Conservation (phyloP, 2,329 filamentous ascomycete species). For the Colletotrichum filicis region DNA sequence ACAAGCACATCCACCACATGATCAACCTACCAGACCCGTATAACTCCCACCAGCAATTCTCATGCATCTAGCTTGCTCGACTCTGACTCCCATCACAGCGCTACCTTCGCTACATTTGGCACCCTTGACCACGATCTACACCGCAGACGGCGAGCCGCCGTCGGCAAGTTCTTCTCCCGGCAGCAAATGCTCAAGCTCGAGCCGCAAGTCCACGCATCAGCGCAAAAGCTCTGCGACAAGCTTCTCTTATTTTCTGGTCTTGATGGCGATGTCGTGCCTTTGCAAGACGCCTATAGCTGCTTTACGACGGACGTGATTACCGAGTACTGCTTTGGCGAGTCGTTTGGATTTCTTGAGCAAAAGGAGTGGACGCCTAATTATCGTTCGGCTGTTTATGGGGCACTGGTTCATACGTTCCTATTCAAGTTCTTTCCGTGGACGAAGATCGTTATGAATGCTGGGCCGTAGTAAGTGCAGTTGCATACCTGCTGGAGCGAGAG, state of each 20-base stretch:
- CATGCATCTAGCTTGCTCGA: too few relatives aligned
- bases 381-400: neutral
- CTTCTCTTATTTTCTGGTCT: constrained; percentile 34
- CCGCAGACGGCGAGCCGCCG: constrained; percentile 42
- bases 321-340: constrained; percentile 49
- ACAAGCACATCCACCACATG: constrained; percentile 14
- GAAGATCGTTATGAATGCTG: neutral
- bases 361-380: constrained; percentile 48
- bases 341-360: constrained; percentile 44
- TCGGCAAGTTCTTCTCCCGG: constrained; percentile 48
- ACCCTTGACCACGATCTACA: constrained; percentile 49
- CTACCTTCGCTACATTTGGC: constrained; percentile 15
- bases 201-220: neutral
- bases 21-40: neutral
- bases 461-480: neutral
- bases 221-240: constrained; percentile 17
- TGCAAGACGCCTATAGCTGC: constrained; percentile 49
- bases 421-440: constrained; percentile 14
- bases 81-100: neutral
- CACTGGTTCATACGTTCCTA: neutral
- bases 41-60: too few relatives aligned
- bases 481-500: accelerated
- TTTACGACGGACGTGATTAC: constrained; percentile 50
- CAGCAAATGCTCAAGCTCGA: constrained; percentile 22
- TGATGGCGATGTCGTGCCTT: constrained; percentile 40